Conservation (phyloP, 148 eudicot genomes). For the Silene uniflora region DNA sequence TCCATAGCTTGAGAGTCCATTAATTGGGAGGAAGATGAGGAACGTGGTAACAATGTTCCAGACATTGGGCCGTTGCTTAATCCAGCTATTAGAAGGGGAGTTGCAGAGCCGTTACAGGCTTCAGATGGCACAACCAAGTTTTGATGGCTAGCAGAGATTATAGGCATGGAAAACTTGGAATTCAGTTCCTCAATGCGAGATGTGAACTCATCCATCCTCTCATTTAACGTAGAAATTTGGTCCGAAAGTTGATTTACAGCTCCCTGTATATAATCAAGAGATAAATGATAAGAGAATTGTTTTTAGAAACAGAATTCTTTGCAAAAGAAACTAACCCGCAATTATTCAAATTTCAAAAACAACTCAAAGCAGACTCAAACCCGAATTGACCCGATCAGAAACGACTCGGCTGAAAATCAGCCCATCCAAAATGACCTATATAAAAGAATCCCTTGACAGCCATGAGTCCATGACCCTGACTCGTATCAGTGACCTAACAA, state of each 20-base stretch:
- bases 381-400: neutral
- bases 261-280: constrained; percentile 45
- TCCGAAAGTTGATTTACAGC: constrained; percentile 73
- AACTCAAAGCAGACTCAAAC: neutral
- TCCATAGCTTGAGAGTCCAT: constrained; percentile 74
- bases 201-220: constrained; percentile 88
- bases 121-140: constrained; percentile 74
- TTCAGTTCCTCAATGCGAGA: constrained; percentile 81
- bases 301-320: neutral
- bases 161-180: constrained; percentile 44
- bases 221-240: constrained; percentile 82
- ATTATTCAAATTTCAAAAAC: neutral
- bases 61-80: constrained; percentile 52
- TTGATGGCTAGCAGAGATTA: constrained; percentile 62
- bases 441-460: too few relatives aligned
- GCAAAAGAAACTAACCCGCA: too few relatives aligned
- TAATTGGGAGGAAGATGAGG: constrained; percentile 77
- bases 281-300: neutral
- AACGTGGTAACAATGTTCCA: constrained; percentile 46
- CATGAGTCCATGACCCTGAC: too few relatives aligned
- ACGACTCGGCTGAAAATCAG: too few relatives aligned
- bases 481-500: too few relatives aligned
- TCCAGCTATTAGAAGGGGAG: constrained; percentile 49
- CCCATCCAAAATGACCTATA: too few relatives aligned
- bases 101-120: constrained; percentile 57